A percentile compares a stretch with the other conserved stretches of the same genome.
phyloP scores from a whole-genome alignment of 345 rosid species.

The Ricinus communis region DNA sequence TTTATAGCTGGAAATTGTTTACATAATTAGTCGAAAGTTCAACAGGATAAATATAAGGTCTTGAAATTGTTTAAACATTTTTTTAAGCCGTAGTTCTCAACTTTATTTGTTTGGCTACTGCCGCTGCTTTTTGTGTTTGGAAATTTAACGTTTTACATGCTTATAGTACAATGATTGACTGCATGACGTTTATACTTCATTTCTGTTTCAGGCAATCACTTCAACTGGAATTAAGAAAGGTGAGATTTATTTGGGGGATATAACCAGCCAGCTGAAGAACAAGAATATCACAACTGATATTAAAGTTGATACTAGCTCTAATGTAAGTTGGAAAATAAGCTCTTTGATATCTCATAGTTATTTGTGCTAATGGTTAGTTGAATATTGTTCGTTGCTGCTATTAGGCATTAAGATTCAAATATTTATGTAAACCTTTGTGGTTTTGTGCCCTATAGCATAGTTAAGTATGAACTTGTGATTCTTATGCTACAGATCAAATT shows the following conservation, averaged over 20 bases:
- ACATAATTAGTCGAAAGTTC: no score
- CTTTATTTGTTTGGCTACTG: background rate
- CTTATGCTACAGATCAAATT: no score
- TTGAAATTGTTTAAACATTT: no score
- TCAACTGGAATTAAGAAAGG: conserved; percentile 34
- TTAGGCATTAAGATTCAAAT: background rate
- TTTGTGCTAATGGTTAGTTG: background rate
- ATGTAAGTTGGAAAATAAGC: conserved; percentile 43
- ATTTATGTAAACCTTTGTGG: no score
- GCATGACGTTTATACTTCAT: background rate
- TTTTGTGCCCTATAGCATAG: no score
- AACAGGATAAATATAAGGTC: no score
- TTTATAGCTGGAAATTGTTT: background rate
- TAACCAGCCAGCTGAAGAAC: conserved; percentile 36
- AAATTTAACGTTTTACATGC: no score
- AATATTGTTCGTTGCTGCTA: background rate
- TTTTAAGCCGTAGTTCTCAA: no score
- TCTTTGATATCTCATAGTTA: background rate
- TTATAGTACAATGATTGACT: no score
- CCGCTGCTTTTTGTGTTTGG: no score
- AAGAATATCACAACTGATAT: conserved; percentile 39
- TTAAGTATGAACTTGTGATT: background rate
- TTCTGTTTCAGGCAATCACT: conserved; percentile 33
- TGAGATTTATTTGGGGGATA: conserved; percentile 30
- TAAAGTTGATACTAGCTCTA: conserved; percentile 44